Base-by-base conservation (phyloP, 2,329 filamentous ascomycete species). In the Exophiala alcalophila region DNA sequence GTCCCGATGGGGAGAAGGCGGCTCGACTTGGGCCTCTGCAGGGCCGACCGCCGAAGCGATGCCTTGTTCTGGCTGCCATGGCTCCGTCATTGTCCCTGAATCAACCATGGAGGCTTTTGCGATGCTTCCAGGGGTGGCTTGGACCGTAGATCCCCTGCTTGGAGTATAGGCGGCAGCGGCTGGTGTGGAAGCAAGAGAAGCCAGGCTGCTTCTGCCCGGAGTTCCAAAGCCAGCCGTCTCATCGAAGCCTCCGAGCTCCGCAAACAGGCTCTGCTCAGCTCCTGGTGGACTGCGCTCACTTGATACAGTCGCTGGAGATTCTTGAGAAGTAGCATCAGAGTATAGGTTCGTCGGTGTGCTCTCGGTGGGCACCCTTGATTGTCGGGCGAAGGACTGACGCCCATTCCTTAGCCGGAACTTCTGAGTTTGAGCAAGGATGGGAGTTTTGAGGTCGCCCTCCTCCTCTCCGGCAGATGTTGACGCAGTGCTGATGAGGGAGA, bases 401-500 rank as follows among this genome's bases (percentile, higher is more conserved):
- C 77, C 81, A 45, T 84, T 73, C 43, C 81, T 83, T 42, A 91
- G 72, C 40, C 85, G 84, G 65, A 86, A 84, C 50, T 82, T 83
- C 42, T 78, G 72, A 34, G 83, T 78, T 10, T 83, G 74, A 19
- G 73, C 68, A 43, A 81, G 76, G 20, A 79, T 69, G 45, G 74
- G 86, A 10, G 83, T 92, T 59, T 73, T 79, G 18, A 78, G 65
- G 11, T 78, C 73, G 44, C 80, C 79, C 40, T 80, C 77, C 42
- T 83, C 81, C 37, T 94, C 88, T 49, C 78, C 88, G 3, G 76
- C 83, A 19, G 88, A 94, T 1, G 85, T 91, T 1, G 90, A 96
- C 3, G 89, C 89, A 7, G 89, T 94, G 66, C 89, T 96, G 58
- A 87, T 75, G 65, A 85, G 86, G 0, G 88, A 91, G 47, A 74